phyloP scores from a whole-genome alignment of 768 basidiomycete species.

The Suillus subalutaceus region DNA sequence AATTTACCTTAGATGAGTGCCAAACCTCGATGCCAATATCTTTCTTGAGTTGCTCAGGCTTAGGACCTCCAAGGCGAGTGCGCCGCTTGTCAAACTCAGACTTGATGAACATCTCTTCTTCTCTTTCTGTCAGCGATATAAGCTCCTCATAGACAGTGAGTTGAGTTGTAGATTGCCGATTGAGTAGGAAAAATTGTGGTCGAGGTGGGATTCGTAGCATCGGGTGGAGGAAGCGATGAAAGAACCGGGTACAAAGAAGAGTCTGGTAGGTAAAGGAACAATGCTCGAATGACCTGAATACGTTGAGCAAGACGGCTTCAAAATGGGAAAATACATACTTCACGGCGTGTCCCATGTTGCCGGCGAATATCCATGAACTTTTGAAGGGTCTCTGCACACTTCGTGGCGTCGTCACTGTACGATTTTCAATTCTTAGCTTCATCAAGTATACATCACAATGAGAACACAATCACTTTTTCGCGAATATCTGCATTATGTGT shows the following conservation, averaged over 20 bases:
- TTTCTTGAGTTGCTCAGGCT: constrained; percentile 57
- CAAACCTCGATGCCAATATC: constrained; percentile 72
- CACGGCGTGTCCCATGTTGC: constrained; percentile 57
- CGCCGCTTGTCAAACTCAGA: constrained; percentile 79
- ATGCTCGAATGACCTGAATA: constrained; percentile 62
- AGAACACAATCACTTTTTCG: constrained; percentile 50
- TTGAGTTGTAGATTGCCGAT: constrained; percentile 64
- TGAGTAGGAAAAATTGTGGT: constrained; percentile 63
- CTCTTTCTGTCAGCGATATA: constrained; percentile 58
- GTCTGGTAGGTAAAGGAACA: constrained; percentile 74
- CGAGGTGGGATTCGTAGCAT: constrained; percentile 71
- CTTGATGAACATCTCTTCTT: constrained; percentile 59
- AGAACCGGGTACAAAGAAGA: constrained; percentile 68
- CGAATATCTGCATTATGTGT: constrained; percentile 59
- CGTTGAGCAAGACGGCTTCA: neutral
- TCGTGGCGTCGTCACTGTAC: constrained; percentile 69
- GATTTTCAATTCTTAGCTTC: constrained; percentile 8
- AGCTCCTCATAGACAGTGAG: constrained; percentile 78
- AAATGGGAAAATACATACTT: constrained; percentile 44
- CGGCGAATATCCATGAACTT: constrained; percentile 68
- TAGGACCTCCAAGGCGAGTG: constrained; percentile 70
- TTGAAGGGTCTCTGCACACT: constrained; percentile 82
- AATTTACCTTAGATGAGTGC: constrained; percentile 57
- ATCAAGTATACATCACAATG: neutral
- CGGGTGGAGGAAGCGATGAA: constrained; percentile 68